Percentiles rank a stretch among this genome's conserved stretches.
Evolutionary conservation across 2,329 filamentous ascomycete species (phyloP).

Genomic region (Pyricularia grisea): DNA sequence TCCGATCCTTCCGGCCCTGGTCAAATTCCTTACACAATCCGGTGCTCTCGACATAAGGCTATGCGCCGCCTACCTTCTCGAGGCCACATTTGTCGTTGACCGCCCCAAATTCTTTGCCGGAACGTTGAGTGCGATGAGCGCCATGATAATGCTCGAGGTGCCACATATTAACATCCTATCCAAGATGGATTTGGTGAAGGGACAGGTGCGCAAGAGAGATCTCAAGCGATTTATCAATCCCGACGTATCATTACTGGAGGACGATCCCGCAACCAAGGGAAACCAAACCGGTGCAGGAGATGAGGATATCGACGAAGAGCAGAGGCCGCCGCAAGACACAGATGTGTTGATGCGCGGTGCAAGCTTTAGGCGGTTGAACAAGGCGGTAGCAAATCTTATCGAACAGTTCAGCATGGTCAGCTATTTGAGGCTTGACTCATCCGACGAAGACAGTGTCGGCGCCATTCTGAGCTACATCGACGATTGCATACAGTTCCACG

Average conservation of each 20-base stretch:
- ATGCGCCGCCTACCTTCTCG: constrained; percentile 88
- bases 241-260: constrained; percentile 72
- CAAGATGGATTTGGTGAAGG: constrained; percentile 96
- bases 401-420: constrained; percentile 98
- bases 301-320: constrained; percentile 39
- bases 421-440: constrained; percentile 80
- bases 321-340: constrained; percentile 53
- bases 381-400: constrained; percentile 81
- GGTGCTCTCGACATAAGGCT: constrained; percentile 83
- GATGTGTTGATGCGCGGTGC: constrained; percentile 69
- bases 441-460: constrained; percentile 85
- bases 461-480: constrained; percentile 85
- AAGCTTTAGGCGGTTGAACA: constrained; percentile 75
- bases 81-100: constrained; percentile 92
- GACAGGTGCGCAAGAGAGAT: constrained; percentile 77
- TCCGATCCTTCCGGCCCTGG: constrained; percentile 77
- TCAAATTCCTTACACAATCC: constrained; percentile 68
- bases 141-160: constrained; percentile 97
- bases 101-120: constrained; percentile 96
- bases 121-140: constrained; percentile 92
- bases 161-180: constrained; percentile 93
- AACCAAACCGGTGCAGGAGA: constrained; percentile 9
- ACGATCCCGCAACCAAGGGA: constrained; percentile 52
- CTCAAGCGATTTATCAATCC: constrained; percentile 85
- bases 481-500: constrained; percentile 86